Percentiles rank a stretch among this genome's conserved stretches.
Conservation (phyloP, 2,329 filamentous ascomycete species). For the Passalora sequoiae region DNA sequence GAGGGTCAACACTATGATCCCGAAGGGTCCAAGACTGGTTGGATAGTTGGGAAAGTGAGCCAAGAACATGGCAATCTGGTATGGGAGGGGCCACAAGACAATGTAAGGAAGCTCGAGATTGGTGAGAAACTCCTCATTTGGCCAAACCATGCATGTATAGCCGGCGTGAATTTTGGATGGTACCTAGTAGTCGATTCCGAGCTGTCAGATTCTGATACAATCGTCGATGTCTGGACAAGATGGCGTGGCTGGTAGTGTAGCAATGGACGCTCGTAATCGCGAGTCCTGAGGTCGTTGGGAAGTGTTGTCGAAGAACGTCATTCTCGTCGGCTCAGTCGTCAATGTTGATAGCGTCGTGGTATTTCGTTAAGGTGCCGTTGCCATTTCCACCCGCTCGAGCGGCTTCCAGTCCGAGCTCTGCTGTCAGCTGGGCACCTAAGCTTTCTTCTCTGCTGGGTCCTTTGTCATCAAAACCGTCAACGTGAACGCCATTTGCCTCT, state of each 20-base stretch:
- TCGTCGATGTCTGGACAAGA: constrained; percentile 67
- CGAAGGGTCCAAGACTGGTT: constrained; percentile 44
- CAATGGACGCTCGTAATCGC: not conserved
- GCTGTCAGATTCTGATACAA: constrained; percentile 54
- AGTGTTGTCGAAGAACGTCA: no score
- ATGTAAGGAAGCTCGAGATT: constrained; percentile 48
- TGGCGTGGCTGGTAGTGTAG: constrained; percentile 61
- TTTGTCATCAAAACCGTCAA: constrained; percentile 17
- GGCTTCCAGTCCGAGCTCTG: constrained; percentile 27
- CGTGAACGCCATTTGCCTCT: constrained; percentile 24
- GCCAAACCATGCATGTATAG: constrained; percentile 78
- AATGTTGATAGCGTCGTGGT: constrained; percentile 12
- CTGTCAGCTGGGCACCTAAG: constrained; percentile 25
- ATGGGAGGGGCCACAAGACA: constrained; percentile 48
- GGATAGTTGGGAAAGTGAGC: constrained; percentile 66
- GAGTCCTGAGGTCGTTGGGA: not conserved
- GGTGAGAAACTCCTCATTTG: constrained; percentile 67
- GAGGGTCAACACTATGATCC: constrained; percentile 31
- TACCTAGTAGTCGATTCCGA: constrained; percentile 68
- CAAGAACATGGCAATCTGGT: constrained; percentile 73
- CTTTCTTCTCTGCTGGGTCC: constrained; percentile 20
- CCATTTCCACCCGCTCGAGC: constrained; percentile 12
- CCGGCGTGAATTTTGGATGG: constrained; percentile 64
- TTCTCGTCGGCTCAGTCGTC: constrained; percentile 18
- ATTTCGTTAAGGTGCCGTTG: not conserved